Base-by-base conservation (phyloP, 768 basidiomycete genomes). In the Podaxis sp. region DNA sequence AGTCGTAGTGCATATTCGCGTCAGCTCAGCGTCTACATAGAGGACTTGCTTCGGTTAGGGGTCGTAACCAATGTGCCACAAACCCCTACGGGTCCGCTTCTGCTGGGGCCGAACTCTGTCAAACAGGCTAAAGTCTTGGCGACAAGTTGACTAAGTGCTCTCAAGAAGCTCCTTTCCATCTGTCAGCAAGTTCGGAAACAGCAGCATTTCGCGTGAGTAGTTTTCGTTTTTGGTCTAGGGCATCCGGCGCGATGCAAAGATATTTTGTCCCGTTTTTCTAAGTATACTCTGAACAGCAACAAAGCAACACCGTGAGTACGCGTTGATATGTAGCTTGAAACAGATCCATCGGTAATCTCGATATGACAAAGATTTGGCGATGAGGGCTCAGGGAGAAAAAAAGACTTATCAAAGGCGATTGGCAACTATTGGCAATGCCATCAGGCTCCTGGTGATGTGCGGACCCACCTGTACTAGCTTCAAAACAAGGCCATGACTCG, bases 11-110 rank as follows among this genome's bases (percentile, higher is more conserved):
- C 4, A 46, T 20, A 15, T 22, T 24, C 33, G 10, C 26, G 22
- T 50, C 49, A 24, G 12, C 49, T 50, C n/a, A 46, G 2, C 44
- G 26, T 24, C 20, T n/a, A 20, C n/a, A 20, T 49, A 3, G 0
- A 50, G 7, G 12, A 50, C 26, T 48, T 0, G 22, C 49, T 24
- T 41, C 36, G 38, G 11, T 24, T 40, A 56, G 37, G 22, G 38
- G 30, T 38, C 37, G 30, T 10, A 36, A 17, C 51, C n/a, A 28
- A 15, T 53, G 51, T 26, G 58, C 58, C 50, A 52, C 58, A 60
- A 60, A 50, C 26, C 58, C 58, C 37, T 51, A 37, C 36, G 36
- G 58, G 40, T 26, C n/a, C 7, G 28, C 7, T 37, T n/a, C 28
- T 52, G 2, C 44, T 20, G 33, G 17, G 20, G 28, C 28, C 22